A percentile compares a stretch with the other conserved stretches of the same genome.
Conservation (phyloP, 305 asterid genomes). For the Fraxinus dipetala region DNA sequence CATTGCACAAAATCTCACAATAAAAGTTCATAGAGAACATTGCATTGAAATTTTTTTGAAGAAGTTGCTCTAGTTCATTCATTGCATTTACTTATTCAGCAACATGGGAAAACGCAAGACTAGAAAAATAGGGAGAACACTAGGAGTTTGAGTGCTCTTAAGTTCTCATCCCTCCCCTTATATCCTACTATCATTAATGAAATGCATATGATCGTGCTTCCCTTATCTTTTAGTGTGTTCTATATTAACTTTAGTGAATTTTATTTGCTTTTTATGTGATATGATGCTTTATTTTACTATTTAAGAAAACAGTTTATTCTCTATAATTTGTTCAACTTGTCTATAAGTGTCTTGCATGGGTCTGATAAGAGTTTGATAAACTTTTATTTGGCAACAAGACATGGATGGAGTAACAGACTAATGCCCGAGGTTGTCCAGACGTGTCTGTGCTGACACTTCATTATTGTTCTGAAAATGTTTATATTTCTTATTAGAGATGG, state of each 20-base stretch:
- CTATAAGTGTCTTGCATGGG: slow-evolving; percentile 2
- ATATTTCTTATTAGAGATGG: slow-evolving; percentile 4
- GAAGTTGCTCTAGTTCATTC: slow-evolving; percentile 5
- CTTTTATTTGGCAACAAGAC: neutral
- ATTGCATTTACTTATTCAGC: neutral
- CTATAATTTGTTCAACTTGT: neutral
- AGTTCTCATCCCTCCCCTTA: neutral
- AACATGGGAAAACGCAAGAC: neutral
- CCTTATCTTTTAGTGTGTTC: neutral
- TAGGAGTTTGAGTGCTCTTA: neutral
- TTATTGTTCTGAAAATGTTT: neutral
- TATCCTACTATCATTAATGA: neutral
- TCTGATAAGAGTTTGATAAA: slow-evolving; percentile 8
- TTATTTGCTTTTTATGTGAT: neutral
- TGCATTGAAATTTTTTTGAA: neutral
- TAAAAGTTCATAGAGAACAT: neutral
- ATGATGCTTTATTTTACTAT: neutral
- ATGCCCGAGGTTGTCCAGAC: neutral
- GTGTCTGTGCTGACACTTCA: neutral
- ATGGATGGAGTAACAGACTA: slow-evolving; percentile 18
- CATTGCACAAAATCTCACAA: neutral
- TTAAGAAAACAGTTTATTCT: neutral
- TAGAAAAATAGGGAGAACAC: neutral
- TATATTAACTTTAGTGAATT: neutral
- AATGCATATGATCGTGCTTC: neutral